Percentiles rank a stretch among this genome's conserved stretches.
Evolutionary conservation across 176 grass and related monocot genomes (phyloP).

Genomic region (Cenchrus americanus): DNA sequence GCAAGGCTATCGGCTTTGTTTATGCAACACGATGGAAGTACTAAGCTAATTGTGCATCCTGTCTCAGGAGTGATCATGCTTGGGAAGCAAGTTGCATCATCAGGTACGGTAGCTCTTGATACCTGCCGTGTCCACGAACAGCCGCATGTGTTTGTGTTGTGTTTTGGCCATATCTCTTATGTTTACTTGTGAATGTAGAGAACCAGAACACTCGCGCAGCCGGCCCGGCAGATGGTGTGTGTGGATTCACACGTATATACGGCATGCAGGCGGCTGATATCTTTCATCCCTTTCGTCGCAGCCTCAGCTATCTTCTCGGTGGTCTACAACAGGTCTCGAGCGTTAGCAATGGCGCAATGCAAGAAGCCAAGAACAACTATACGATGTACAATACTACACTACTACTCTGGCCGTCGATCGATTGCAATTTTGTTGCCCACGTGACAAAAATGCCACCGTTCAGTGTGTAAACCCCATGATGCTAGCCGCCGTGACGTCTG

Average conservation of each 20-base stretch:
- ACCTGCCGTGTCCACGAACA: neutral
- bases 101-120: neutral
- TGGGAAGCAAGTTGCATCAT: neutral
- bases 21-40: neutral
- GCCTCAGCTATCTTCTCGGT: neutral
- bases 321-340: neutral
- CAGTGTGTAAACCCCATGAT: neutral
- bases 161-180: neutral
- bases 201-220: neutral
- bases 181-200: constrained; percentile 13
- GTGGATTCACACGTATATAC: constrained; percentile 6
- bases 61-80: neutral
- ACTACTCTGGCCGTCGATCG: no score
- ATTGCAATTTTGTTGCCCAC: neutral
- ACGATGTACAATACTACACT: neutral
- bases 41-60: neutral
- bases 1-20: neutral
- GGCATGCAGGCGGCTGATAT: neutral
- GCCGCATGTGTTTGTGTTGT: neutral
- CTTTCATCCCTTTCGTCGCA: neutral
- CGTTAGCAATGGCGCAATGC: neutral
- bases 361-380: no score
- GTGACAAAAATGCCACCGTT: neutral
- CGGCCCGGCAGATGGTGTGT: neutral
- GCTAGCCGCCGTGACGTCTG: neutral